A percentile compares a stretch with the other conserved stretches of the same genome.
Conservation (phyloP, 2,329 filamentous ascomycete species). For the Tympanopsis confertula region DNA sequence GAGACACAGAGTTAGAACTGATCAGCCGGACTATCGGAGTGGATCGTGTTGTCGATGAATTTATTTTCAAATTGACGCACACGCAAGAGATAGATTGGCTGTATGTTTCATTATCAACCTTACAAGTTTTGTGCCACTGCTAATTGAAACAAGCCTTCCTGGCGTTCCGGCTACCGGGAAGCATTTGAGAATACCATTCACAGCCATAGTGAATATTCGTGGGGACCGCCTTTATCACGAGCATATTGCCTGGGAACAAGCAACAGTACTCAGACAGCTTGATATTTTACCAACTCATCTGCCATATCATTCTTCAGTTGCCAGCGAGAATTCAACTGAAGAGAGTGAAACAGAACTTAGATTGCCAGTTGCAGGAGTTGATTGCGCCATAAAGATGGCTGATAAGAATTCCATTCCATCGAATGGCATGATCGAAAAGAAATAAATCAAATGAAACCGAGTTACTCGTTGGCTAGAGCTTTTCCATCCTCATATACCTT, state of each 20-base stretch:
- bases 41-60: constrained; percentile 63
- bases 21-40: constrained; percentile 61
- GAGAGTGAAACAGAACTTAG: constrained; percentile 36
- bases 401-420: constrained; percentile 36
- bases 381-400: constrained; percentile 34
- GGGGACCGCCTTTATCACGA: constrained; percentile 60
- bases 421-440: constrained; percentile 40
- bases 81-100: constrained; percentile 55
- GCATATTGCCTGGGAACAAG: constrained; percentile 63
- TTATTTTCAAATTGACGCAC: constrained; percentile 55
- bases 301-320: constrained; percentile 43
- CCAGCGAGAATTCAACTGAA: constrained; percentile 18
- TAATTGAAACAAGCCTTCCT: constrained; percentile 29
- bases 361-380: constrained; percentile 46
- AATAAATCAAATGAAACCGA: too few species aligned
- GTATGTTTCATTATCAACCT: constrained; percentile 28
- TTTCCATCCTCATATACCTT: too few species aligned
- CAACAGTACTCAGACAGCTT: constrained; percentile 46
- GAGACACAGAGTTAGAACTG: constrained; percentile 55
- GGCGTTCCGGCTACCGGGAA: constrained; percentile 45
- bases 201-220: constrained; percentile 52
- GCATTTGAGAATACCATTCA: constrained; percentile 48
- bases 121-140: constrained; percentile 1
- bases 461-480: too few species aligned
- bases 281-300: constrained; percentile 55